Evolutionary conservation across 192 early-diverging fungal species (phyloP).

Genomic region (Backusella sp.): DNA sequence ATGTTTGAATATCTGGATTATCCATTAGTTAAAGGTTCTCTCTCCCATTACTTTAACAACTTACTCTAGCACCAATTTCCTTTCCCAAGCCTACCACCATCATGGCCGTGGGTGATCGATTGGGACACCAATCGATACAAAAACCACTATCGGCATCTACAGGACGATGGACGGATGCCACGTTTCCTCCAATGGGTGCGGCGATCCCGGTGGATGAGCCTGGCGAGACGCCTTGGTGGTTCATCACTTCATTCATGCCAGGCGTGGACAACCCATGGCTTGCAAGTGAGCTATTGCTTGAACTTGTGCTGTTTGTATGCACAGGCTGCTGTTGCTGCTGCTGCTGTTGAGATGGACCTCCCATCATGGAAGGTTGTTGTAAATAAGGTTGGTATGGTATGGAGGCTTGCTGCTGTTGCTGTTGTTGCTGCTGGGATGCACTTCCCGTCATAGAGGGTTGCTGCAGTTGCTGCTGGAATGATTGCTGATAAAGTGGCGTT

Average conservation of each 20-base stretch:
- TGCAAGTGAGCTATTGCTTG: constrained; percentile 17
- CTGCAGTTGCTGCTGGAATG: not conserved
- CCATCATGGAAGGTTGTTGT: not conserved
- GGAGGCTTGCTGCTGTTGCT: not conserved
- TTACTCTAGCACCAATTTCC: constrained; percentile 71
- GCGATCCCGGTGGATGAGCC: constrained; percentile 12
- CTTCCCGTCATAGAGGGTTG: not conserved
- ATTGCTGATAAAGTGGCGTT: not conserved
- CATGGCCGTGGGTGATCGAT: constrained; percentile 70
- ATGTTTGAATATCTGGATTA: constrained; percentile 48
- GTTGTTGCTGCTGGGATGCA: not conserved
- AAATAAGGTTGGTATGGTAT: not conserved
- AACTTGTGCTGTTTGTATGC: constrained; percentile 15
- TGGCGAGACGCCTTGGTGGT: constrained; percentile 15
- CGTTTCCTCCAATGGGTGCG: constrained; percentile 26
- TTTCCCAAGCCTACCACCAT: constrained; percentile 87
- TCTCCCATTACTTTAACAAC: not conserved
- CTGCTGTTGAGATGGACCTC: not conserved
- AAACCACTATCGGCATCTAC: constrained; percentile 76
- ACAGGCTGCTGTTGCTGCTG: constrained; percentile 15
- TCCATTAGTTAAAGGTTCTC: no score
- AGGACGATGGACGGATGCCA: not conserved
- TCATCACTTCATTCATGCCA: not conserved
- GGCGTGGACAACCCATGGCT: constrained; percentile 14
- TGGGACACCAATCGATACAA: constrained; percentile 87